A percentile compares a stretch with the other conserved stretches of the same genome.
These are phyloP conservation scores for Bryoglossum gracile DNA, from an alignment of 495 filamentous ascomycete species.

Conservation along the genomic window DNA sequence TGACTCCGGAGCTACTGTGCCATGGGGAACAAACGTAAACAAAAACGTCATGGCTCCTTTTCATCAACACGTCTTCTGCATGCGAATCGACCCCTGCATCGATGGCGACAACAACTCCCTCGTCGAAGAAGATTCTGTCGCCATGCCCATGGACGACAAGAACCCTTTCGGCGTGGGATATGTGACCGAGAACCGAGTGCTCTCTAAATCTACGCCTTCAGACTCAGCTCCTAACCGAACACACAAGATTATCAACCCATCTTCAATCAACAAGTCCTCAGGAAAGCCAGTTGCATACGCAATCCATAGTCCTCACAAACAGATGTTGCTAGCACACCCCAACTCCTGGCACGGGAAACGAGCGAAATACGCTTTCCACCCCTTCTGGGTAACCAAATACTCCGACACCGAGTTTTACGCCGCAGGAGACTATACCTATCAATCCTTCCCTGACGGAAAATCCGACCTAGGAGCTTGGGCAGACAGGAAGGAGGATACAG, in stretches of 20 bases:
- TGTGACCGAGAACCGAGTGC: slow-evolving; percentile 11
- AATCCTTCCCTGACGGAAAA: slow-evolving; percentile 32
- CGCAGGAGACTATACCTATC: slow-evolving; percentile 38
- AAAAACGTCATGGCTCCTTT: slow-evolving; percentile 40
- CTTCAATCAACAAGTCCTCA: slow-evolving; percentile 59
- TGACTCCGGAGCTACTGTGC: slow-evolving; percentile 57
- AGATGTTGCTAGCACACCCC: slow-evolving; percentile 31
- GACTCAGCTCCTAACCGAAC: slow-evolving; percentile 49
- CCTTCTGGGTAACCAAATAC: slow-evolving; percentile 34
- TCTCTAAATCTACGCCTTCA: slow-evolving; percentile 48
- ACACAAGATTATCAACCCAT: slow-evolving; percentile 71
- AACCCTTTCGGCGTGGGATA: slow-evolving; percentile 18
- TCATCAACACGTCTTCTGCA: slow-evolving; percentile 66
- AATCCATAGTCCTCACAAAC: slow-evolving; percentile 28
- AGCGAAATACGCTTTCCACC: slow-evolving; percentile 33
- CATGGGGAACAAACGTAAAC: slow-evolving; percentile 64
- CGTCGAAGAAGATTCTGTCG: slow-evolving; percentile 37
- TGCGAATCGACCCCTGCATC: slow-evolving; percentile 60
- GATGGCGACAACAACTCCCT: slow-evolving; percentile 56
- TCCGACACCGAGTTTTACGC: slow-evolving; percentile 34
- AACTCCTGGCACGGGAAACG: slow-evolving; percentile 29
- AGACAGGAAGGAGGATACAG: slow-evolving; percentile 33
- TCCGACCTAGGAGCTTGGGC: slow-evolving; percentile 25
- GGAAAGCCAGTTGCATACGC: slow-evolving; percentile 34
- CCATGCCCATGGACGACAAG: slow-evolving; percentile 13